These are phyloP conservation scores for Paramecium tetraurelia DNA, from an alignment of 73 alveolate species.

Conservation along the genomic window DNA sequence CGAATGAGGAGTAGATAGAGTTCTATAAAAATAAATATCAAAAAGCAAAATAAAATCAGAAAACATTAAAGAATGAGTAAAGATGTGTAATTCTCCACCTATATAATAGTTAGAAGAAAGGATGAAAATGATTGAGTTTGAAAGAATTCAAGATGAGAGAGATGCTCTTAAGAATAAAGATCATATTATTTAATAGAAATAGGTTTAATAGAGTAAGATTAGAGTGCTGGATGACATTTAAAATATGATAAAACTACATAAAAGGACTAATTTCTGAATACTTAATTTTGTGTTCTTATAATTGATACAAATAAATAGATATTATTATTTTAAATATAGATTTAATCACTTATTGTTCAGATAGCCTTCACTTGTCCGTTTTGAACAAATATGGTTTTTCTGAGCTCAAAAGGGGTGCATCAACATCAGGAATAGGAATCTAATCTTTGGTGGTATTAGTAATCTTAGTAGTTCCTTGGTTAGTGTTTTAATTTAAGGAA, in stretches of 20 bases:
- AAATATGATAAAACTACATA: slow-evolving; percentile 41
- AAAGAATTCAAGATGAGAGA: slow-evolving; percentile 3
- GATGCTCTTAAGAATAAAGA: not conserved
- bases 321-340: not conserved
- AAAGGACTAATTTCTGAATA: not conserved
- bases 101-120: not conserved
- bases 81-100: not conserved
- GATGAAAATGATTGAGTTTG: not conserved
- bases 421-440: not conserved
- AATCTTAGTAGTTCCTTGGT: not conserved
- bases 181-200: not conserved
- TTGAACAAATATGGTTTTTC: not conserved
- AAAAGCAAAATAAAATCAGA: not conserved
- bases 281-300: not conserved
- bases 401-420: not conserved
- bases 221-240: slow-evolving; percentile 35
- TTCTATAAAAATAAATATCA: not conserved
- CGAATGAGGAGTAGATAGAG: not conserved
- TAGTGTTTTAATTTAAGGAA: not conserved
- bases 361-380: not conserved
- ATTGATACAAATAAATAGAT: too few species aligned
- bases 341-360: not conserved
- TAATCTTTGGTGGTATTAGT: not conserved
- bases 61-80: not conserved
- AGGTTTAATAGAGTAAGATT: not conserved